These are phyloP conservation scores for Ustilago trichophora DNA, from an alignment of 1,284 basidiomycete species.

Conservation along the genomic window DNA sequence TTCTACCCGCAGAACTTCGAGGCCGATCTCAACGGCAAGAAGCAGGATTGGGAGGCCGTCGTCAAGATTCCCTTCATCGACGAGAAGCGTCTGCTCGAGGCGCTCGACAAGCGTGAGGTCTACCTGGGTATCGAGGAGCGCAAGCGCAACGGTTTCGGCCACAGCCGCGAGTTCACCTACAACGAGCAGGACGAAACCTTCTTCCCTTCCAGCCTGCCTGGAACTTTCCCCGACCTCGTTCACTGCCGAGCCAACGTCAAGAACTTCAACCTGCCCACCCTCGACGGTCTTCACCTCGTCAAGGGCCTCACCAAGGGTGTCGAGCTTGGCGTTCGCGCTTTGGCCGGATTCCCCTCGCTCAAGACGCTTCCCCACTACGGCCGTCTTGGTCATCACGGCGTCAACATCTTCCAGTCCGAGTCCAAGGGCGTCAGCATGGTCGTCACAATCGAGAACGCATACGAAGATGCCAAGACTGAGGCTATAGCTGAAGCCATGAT, in stretches of 20 bases:
- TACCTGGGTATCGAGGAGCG: constrained; percentile 82
- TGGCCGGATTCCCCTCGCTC: constrained; percentile 95
- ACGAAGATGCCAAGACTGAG: constrained; percentile 73
- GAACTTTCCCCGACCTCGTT: constrained; percentile 91
- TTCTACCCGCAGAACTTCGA: constrained; percentile 94
- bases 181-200: constrained; percentile 71
- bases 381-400: constrained; percentile 81
- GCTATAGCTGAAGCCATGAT: constrained; percentile 77
- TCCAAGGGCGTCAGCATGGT: constrained; percentile 92
- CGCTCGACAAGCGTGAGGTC: constrained; percentile 75
- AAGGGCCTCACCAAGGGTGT: constrained; percentile 90
- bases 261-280: constrained; percentile 80
- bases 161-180: constrained; percentile 81
- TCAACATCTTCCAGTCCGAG: constrained; percentile 92
- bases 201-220: constrained; percentile 90
- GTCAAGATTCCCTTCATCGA: constrained; percentile 99
- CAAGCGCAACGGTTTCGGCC: constrained; percentile 79
- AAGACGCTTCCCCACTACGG: constrained; percentile 85
- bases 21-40: constrained; percentile 96
- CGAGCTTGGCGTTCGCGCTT: constrained; percentile 81
- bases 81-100: constrained; percentile 78
- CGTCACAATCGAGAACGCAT: constrained; percentile 80
- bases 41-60: constrained; percentile 97
- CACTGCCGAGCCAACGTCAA: constrained; percentile 82
- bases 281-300: constrained; percentile 82